Percentiles rank a stretch among this genome's conserved stretches.
Conservation (phyloP, 495 filamentous ascomycete species). For the Penicillium malachiteum region DNA sequence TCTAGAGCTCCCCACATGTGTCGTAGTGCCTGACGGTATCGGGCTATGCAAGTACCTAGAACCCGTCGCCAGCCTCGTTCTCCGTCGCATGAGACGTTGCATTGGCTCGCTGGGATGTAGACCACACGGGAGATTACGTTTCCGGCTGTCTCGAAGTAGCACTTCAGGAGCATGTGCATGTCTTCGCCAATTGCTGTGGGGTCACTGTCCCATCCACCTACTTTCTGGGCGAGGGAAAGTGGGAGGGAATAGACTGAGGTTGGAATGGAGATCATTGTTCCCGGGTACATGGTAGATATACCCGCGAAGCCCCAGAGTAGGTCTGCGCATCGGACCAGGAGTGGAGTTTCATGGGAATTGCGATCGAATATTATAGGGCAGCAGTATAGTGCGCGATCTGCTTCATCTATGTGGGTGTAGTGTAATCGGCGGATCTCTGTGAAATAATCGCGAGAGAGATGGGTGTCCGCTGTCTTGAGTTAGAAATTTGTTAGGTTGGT, state of each 20-base stretch:
- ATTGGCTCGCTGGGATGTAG: conserved; percentile 63
- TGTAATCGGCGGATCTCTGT: conserved; percentile 60
- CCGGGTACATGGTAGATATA: conserved; percentile 61
- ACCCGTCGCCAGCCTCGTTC: conserved; percentile 45
- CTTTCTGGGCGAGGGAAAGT: conserved; percentile 58
- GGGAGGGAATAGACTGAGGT: conserved; percentile 70
- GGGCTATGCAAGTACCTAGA: conserved; percentile 52
- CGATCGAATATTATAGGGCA: conserved; percentile 73
- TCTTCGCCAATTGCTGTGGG: conserved; percentile 69
- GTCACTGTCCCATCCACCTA: conserved; percentile 66
- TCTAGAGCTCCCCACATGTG: conserved; percentile 76
- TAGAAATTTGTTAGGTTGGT: conserved; percentile 2
- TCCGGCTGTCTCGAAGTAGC: conserved; percentile 67
- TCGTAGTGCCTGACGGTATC: conserved; percentile 64
- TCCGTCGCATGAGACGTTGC: conserved; percentile 59
- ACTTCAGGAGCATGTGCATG: conserved; percentile 73
- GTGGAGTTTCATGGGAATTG: conserved; percentile 63
- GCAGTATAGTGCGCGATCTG: conserved; percentile 59
- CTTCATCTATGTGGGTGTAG: conserved; percentile 50
- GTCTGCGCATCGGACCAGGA: conserved; percentile 67
- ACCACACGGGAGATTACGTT: conserved; percentile 53
- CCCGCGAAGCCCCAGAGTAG: conserved; percentile 66
- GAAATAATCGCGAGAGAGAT: conserved; percentile 65
- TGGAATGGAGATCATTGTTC: conserved; percentile 59
- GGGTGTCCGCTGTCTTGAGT: conserved; percentile 57